Conservation (phyloP, 1,284 basidiomycete genomes). For the Leccinum pachyderme region DNA sequence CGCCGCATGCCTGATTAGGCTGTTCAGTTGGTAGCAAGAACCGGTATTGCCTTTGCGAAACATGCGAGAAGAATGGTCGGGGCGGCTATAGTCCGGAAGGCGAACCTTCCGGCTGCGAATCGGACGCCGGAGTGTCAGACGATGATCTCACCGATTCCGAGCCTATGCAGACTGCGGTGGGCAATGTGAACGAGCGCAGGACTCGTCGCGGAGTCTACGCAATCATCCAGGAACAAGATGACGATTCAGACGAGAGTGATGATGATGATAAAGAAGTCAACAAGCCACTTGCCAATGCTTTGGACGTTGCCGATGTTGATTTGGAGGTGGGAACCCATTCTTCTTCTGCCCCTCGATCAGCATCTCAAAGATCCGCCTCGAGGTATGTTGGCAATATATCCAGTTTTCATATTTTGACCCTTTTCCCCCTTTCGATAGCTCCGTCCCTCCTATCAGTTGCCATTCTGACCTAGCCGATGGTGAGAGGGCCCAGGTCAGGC, state of each 20-base stretch:
- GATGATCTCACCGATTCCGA: slow-evolving; percentile 41
- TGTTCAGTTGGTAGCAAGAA: slow-evolving; percentile 79
- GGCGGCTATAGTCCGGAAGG: slow-evolving; percentile 74
- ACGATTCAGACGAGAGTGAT: slow-evolving; percentile 54
- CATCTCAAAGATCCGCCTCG: slow-evolving; percentile 27
- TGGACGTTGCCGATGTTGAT: slow-evolving; percentile 47
- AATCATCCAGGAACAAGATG: slow-evolving; percentile 54
- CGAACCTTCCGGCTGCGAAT: slow-evolving; percentile 45
- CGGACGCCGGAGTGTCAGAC: slow-evolving; percentile 45
- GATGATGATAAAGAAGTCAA: slow-evolving; percentile 47
- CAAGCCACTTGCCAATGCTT: slow-evolving; percentile 43
- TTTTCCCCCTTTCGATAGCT: slow-evolving; percentile 19
- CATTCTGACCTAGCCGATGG: slow-evolving; percentile 21
- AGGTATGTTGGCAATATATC: slow-evolving; percentile 25
- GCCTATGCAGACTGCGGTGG: slow-evolving; percentile 36
- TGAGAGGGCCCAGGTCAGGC: slow-evolving; percentile 41
- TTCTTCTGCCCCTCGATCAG: slow-evolving; percentile 24
- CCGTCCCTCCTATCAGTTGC: slow-evolving; percentile 26
- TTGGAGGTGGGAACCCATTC: slow-evolving; percentile 52
- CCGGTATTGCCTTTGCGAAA: slow-evolving; percentile 85
- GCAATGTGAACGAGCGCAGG: slow-evolving; percentile 67
- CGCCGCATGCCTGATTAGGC: slow-evolving; percentile 16
- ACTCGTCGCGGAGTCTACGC: slow-evolving; percentile 78
- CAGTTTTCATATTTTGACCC: slow-evolving; percentile 12
- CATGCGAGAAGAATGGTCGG: slow-evolving; percentile 74